phyloP scores from a whole-genome alignment of 805 yeast species.

The Barnettozyma botsteinii region DNA sequence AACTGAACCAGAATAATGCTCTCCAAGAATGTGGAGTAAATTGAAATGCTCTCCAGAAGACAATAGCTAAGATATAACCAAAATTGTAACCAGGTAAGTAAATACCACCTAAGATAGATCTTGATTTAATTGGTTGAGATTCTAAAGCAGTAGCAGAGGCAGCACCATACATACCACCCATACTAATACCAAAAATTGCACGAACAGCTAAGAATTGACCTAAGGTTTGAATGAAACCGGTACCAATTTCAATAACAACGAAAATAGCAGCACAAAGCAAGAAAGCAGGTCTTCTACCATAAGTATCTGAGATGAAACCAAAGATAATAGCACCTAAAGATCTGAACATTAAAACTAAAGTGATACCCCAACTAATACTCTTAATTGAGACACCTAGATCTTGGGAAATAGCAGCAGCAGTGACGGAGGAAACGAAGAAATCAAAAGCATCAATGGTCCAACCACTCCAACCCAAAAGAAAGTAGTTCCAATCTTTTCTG shows the following conservation, averaged over 20 bases:
- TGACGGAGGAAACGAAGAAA: slow-evolving; percentile 57
- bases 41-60: slow-evolving; percentile 59
- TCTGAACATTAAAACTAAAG: slow-evolving; percentile 57
- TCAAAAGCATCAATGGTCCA: slow-evolving; percentile 76
- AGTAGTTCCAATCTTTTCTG: slow-evolving; percentile 48
- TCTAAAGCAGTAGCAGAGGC: slow-evolving; percentile 63
- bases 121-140: slow-evolving; percentile 52
- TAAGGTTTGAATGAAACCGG: slow-evolving; percentile 59
- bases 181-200: slow-evolving; percentile 59
- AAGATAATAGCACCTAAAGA: slow-evolving; percentile 28
- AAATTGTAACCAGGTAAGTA: slow-evolving; percentile 55
- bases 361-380: slow-evolving; percentile 66
- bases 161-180: slow-evolving; percentile 69
- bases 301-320: slow-evolving; percentile 55
- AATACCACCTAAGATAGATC: slow-evolving; percentile 58
- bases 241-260: slow-evolving; percentile 53
- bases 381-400: slow-evolving; percentile 39
- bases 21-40: slow-evolving; percentile 57
- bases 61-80: slow-evolving; percentile 59
- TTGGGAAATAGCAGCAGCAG: slow-evolving; percentile 45
- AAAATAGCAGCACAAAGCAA: slow-evolving; percentile 46
- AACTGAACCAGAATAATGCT: slow-evolving; percentile 66
- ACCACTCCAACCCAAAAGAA: slow-evolving; percentile 52
- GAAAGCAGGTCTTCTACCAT: slow-evolving; percentile 67
- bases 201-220: slow-evolving; percentile 54